Evolutionary conservation across 163 green algal species (phyloP).

Genomic region (Chlamydomonas reinhardtii): DNA sequence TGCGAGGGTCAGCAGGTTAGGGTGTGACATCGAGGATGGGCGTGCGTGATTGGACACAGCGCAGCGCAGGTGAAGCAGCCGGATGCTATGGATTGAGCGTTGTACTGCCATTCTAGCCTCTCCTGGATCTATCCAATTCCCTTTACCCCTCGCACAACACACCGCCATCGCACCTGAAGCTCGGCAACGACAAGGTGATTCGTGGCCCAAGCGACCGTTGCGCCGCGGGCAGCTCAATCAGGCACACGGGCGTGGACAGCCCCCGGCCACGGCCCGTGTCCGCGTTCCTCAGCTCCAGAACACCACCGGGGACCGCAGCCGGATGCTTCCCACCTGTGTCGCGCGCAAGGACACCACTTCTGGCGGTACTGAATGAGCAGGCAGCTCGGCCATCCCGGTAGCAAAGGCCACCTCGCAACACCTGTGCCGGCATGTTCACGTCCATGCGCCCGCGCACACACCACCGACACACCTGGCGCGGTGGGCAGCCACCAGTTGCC

Average conservation of each 20-base stretch:
- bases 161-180: constrained; percentile 76
- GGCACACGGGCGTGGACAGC: constrained; percentile 35
- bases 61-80: no score
- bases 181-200: constrained; percentile 85
- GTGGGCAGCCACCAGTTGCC: neutral
- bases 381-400: no score
- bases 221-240: constrained; percentile 20
- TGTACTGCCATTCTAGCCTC: no score
- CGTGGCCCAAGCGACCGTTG: constrained; percentile 60
- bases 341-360: no score
- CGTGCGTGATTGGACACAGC: no score
- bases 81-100: no score
- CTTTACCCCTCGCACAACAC: no score
- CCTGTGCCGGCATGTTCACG: no score
- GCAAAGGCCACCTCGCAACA: no score
- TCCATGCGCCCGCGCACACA: neutral
- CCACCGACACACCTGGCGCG: neutral
- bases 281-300: constrained; percentile 41
- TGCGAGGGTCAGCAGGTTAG: constrained; percentile 22
- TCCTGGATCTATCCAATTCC: no score
- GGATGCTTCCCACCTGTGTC: neutral
- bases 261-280: constrained; percentile 20
- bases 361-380: no score
- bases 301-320: neutral
- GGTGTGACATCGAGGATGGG: no score